These are phyloP conservation scores for Huntiella savannae DNA, from an alignment of 2,329 filamentous ascomycete species.

Conservation along the genomic window DNA sequence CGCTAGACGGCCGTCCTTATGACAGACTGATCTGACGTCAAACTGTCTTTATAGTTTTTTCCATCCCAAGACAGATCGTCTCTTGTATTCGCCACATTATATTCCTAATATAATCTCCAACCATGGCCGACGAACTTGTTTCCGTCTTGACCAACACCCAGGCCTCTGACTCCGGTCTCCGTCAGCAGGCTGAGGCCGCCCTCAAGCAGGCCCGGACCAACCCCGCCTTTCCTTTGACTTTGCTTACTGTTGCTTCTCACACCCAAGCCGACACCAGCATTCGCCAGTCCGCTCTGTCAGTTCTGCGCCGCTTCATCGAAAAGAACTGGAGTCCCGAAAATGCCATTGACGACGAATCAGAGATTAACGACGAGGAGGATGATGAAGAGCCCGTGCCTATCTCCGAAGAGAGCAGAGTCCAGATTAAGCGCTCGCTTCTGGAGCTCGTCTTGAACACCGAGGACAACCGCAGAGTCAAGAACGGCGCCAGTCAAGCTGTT, in stretches of 20 bases:
- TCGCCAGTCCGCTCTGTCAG: conserved; percentile 65
- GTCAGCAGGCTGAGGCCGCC: conserved; percentile 73
- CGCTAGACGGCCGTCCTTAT: too few species aligned
- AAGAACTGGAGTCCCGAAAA: conserved; percentile 64
- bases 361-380: conserved; percentile 46
- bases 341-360: conserved; percentile 43
- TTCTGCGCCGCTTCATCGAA: conserved; percentile 67
- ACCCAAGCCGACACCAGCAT: conserved; percentile 51
- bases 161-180: conserved; percentile 51
- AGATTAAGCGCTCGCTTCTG: conserved; percentile 55
- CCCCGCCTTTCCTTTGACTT: conserved; percentile 56
- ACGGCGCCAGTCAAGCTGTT: conserved; percentile 60
- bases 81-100: background rate
- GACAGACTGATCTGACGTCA: too few species aligned
- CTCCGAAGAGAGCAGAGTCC: conserved; percentile 31
- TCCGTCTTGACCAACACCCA: conserved; percentile 77
- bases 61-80: too few species aligned
- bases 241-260: conserved; percentile 67
- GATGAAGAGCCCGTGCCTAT: conserved; percentile 16
- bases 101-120: background rate
- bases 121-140: conserved; percentile 84
- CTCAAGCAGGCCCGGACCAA: conserved; percentile 51
- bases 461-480: conserved; percentile 70
- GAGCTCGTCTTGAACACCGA: conserved; percentile 56
- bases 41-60: too few species aligned